phyloP scores from a whole-genome alignment of 1,139 yeast genomes.

The Saccharomyces pastorianus region DNA sequence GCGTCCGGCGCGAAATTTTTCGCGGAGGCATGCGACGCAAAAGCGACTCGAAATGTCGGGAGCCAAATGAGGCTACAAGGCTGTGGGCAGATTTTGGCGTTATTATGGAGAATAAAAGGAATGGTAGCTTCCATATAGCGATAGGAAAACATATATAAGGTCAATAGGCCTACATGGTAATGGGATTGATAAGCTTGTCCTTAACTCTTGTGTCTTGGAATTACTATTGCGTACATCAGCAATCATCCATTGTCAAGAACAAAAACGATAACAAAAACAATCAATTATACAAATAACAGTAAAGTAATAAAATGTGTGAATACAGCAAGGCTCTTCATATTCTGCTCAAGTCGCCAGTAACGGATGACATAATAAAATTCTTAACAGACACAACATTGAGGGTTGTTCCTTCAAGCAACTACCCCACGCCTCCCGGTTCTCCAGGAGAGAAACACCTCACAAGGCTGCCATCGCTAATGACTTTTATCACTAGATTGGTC shows the following conservation, averaged over 20 bases:
- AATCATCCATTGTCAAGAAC: constrained; percentile 2
- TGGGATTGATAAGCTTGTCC: not conserved
- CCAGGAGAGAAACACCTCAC: constrained; percentile 5
- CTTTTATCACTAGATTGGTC: constrained; percentile 62
- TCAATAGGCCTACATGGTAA: not conserved
- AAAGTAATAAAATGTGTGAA: constrained; percentile 17
- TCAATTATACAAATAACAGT: not conserved
- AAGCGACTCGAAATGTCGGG: not conserved
- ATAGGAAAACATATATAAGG: not conserved
- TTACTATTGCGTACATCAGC: not conserved
- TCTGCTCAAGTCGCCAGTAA: constrained; percentile 30
- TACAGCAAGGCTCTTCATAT: constrained; percentile 26
- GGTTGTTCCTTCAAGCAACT: constrained; percentile 21
- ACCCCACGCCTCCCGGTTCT: constrained; percentile 16
- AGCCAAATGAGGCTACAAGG: not conserved
- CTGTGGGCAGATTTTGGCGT: not conserved
- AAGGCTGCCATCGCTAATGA: constrained; percentile 57
- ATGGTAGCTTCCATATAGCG: not conserved
- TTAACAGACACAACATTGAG: constrained; percentile 26
- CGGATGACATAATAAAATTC: constrained; percentile 30
- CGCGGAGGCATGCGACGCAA: constrained; percentile 1
- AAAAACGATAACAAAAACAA: constrained; percentile 1
- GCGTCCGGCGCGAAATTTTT: not conserved
- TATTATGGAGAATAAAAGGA: not conserved
- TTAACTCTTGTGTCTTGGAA: not conserved